Evolutionary conservation across 768 basidiomycete genomes (phyloP).

Genomic region (Lactifluus volemus): DNA sequence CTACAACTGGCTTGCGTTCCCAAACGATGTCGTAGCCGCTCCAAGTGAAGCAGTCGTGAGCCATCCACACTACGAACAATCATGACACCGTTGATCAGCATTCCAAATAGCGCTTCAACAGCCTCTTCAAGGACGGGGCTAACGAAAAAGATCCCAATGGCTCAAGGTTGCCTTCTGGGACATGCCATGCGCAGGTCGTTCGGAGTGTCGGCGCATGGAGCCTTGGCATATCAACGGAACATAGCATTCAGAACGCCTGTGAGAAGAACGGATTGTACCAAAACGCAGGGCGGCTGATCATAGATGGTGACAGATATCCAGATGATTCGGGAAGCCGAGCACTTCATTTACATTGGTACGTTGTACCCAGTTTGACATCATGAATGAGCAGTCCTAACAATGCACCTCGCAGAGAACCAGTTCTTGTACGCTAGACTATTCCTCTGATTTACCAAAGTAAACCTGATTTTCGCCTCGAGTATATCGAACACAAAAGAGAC

Average conservation of each 20-base stretch:
- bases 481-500: conserved; percentile 64
- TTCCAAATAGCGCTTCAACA: conserved; percentile 26
- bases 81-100: conserved; percentile 34
- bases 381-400: background rate
- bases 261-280: conserved; percentile 26
- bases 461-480: conserved; percentile 31
- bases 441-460: background rate
- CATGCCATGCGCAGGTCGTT: conserved; percentile 69
- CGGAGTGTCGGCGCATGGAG: conserved; percentile 91
- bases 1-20: conserved; percentile 68
- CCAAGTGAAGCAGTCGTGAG: conserved; percentile 63
- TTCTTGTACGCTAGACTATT: conserved; percentile 57
- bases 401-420: conserved; percentile 50
- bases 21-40: conserved; percentile 52
- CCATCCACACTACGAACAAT: conserved; percentile 57
- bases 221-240: conserved; percentile 83
- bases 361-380: conserved; percentile 5
- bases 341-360: conserved; percentile 89
- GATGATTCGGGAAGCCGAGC: conserved; percentile 74
- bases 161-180: conserved; percentile 36
- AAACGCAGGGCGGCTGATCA: conserved; percentile 2
- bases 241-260: conserved; percentile 93
- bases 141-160: conserved; percentile 33
- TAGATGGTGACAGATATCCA: conserved; percentile 45
- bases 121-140: conserved; percentile 23